Base-by-base conservation (phyloP, 176 grass and related monocot species). In the Zoysia japonica region DNA sequence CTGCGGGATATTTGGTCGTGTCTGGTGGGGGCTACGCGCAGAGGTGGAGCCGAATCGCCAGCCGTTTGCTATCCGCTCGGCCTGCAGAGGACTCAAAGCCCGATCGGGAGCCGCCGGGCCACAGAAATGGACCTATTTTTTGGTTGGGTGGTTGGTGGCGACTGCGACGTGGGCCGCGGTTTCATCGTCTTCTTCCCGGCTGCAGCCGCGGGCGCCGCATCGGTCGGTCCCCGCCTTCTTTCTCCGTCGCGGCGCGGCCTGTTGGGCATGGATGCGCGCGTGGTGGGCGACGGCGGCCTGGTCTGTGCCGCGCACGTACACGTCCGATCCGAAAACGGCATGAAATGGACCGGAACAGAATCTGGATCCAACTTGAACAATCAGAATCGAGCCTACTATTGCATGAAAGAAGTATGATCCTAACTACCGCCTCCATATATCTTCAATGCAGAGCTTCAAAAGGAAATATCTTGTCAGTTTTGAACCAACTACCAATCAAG, bases 41-140 rank as follows among this genome's bases (percentile, higher is more conserved):
- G 61, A 17, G 41, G 51, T 9, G 53, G 71, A 66, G 5, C 5
- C 7, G 42, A 61, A 37, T 37, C 14, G 16, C 36, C 79, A 28
- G 57, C 38, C 67, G 59, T 62, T 79, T 37, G 76, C 87, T 90
- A 87, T 90, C 88, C 74, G 17, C 54, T 19, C 68, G 28, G 41
- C 66, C 15, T 0, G 75, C 46, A 12, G 13, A 46, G 65, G 5
- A 20, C 49, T 48, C 5, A 14, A n/a, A n/a, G 10, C 15, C 20
- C 62, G 9, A 35, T 37, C 16, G 14, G 52, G 46, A 72, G 79
- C 47, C 56, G 38, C 64, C 72, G 81, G 47, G 70, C 76, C 81
- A 80, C 75, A 84, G 16, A 80, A 43, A 48, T 80, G 40, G 39
- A 9, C 9, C 9, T 49, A 49, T 49, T 49, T 11, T 49, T 11